These are phyloP conservation scores for Allium fistulosum DNA, from an alignment of 106 monocot genomes.

Conservation along the genomic window DNA sequence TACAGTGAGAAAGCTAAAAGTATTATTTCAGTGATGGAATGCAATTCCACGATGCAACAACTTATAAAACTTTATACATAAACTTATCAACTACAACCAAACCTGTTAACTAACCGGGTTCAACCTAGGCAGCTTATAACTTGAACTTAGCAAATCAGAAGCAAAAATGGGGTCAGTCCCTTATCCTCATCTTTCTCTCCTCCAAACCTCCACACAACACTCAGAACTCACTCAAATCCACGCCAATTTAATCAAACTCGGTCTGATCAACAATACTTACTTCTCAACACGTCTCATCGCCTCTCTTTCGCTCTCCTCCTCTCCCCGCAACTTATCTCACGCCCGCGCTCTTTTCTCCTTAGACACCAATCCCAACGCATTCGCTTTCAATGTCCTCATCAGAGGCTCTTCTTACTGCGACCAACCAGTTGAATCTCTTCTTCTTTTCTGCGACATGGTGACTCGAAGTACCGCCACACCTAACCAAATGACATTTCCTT, in stretches of 20 bases:
- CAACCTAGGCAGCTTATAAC: too few species aligned
- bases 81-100: too few species aligned
- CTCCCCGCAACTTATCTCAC: neutral
- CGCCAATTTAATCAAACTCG: slow-evolving; percentile 6
- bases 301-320: neutral
- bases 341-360: neutral
- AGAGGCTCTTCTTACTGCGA: neutral
- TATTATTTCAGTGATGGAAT: too few species aligned
- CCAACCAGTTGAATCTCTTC: neutral
- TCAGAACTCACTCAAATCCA: slow-evolving; percentile 7
- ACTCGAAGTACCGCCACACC: neutral
- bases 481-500: slow-evolving; percentile 12
- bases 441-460: slow-evolving; percentile 6
- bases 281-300: slow-evolving; percentile 1
- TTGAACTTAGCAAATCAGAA: too few species aligned
- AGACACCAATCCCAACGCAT: slow-evolving; percentile 7
- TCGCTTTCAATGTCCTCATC: slow-evolving; percentile 13
- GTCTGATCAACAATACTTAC: slow-evolving; percentile 6
- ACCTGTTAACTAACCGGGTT: too few species aligned
- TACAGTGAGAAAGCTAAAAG: too few species aligned
- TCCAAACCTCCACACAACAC: neutral
- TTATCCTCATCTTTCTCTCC: neutral
- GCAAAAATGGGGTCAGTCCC: too few species aligned
- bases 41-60: too few species aligned
- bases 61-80: too few species aligned